These are phyloP conservation scores for Gloeopeniophorella convolvens DNA, from an alignment of 768 basidiomycete species.

Conservation along the genomic window DNA sequence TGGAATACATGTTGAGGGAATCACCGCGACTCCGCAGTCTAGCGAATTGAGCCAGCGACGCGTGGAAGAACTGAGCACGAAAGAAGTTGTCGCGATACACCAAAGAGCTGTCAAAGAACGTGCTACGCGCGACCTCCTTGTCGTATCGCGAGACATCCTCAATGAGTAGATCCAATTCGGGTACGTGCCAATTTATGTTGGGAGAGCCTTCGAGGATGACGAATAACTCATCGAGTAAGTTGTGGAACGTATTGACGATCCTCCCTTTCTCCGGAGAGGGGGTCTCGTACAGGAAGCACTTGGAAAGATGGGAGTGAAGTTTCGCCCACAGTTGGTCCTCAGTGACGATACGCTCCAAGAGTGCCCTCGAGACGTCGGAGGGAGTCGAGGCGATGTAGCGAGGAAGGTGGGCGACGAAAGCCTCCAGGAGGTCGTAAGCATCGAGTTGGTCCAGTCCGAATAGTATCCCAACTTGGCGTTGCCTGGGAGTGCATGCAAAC, in stretches of 20 bases:
- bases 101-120: not conserved
- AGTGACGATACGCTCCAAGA: not conserved
- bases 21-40: too few relatives aligned
- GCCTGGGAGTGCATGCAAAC: not conserved
- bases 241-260: not conserved
- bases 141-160: constrained; percentile 3
- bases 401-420: not conserved
- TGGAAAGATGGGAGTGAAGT: not conserved
- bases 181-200: not conserved
- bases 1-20: too few relatives aligned
- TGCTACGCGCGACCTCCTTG: too few relatives aligned
- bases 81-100: not conserved
- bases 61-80: too few relatives aligned
- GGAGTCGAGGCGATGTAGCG: not conserved
- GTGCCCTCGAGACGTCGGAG: not conserved
- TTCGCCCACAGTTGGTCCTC: not conserved
- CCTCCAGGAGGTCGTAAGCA: not conserved
- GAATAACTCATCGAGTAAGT: not conserved
- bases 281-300: not conserved
- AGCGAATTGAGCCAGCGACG: too few relatives aligned
- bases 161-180: constrained; percentile 3
- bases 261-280: not conserved
- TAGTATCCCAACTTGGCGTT: not conserved
- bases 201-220: not conserved
- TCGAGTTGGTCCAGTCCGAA: constrained; percentile 2